phyloP scores from a whole-genome alignment of 2,329 filamentous ascomycete genomes.

The Trichoderma atrobrunneum region DNA sequence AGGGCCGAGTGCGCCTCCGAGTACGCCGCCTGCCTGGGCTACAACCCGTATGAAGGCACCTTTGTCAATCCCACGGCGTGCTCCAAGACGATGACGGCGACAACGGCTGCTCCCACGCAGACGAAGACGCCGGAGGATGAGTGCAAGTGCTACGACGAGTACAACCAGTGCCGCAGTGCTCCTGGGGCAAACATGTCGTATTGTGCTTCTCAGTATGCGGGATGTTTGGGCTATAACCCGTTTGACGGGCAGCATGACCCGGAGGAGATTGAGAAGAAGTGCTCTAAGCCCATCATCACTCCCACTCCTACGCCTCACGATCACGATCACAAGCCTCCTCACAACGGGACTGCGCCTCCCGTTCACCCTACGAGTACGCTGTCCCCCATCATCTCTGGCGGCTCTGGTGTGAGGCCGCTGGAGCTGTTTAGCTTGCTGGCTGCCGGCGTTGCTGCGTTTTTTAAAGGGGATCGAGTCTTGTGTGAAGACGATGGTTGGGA shows the following conservation, averaged over 20 bases:
- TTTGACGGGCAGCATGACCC: not conserved
- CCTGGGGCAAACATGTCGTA: not conserved
- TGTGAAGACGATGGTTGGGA: not conserved
- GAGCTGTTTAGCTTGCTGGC: conserved; percentile 24
- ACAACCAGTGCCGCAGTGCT: not conserved
- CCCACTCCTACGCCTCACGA: not conserved
- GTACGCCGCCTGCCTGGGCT: conserved; percentile 19
- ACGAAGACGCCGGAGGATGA: not conserved
- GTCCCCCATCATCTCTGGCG: conserved; percentile 21
- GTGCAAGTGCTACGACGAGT: not conserved
- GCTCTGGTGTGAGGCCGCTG: conserved; percentile 25
- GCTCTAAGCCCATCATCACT: not conserved
- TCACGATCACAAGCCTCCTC: not conserved
- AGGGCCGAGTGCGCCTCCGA: conserved; percentile 26
- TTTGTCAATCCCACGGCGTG: conserved; percentile 25
- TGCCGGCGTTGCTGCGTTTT: conserved; percentile 27
- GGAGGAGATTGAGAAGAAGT: not conserved
- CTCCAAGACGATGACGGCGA: conserved; percentile 24
- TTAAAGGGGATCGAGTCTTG: conserved; percentile 20
- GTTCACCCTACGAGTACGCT: conserved; percentile 2
- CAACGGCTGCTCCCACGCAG: conserved; percentile 23
- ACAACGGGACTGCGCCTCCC: not conserved
- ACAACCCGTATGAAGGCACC: conserved; percentile 20
- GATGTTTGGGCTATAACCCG: conserved; percentile 14
- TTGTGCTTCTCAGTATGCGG: conserved; percentile 26